Evolutionary conservation across 345 rosid species (phyloP).

Genomic region (Sonneratia caseolaris): DNA sequence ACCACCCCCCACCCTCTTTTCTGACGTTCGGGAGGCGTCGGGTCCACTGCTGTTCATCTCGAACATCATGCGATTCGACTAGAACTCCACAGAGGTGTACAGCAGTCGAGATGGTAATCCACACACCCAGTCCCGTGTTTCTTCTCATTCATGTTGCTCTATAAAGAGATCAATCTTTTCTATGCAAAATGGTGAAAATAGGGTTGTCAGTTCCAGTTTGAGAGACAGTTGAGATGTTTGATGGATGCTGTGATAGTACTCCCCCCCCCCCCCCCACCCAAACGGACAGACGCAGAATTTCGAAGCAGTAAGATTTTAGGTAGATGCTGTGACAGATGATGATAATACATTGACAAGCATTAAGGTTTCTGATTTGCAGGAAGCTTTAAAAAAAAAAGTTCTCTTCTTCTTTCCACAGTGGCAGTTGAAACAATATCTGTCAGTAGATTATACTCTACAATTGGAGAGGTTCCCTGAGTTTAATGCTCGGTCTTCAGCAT

Average conservation of each 20-base stretch:
- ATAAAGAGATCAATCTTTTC: neutral
- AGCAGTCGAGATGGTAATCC: conserved; percentile 3
- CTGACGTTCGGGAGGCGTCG: too few relatives aligned
- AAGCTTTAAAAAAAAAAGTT: neutral
- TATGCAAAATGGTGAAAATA: neutral
- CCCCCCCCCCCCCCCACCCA: too few relatives aligned
- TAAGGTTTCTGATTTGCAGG: neutral
- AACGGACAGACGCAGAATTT: neutral
- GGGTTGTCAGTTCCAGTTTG: neutral
- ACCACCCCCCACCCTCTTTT: too few relatives aligned
- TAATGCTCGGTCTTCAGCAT: neutral
- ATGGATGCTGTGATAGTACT: too few relatives aligned
- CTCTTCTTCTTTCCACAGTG: neutral
- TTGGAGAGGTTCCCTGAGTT: neutral
- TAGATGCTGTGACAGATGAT: too few relatives aligned
- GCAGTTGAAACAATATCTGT: neutral
- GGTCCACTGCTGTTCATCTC: too few relatives aligned
- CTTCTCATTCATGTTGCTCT: neutral
- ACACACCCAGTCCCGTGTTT: neutral
- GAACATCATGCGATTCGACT: too few relatives aligned
- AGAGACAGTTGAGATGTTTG: neutral
- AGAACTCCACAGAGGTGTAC: conserved; percentile 4
- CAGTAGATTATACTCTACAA: neutral
- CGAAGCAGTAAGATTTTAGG: neutral
- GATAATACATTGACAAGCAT: too few relatives aligned